Conservation (phyloP, 1,284 basidiomycete genomes). For the Polyporus tsugae region DNA sequence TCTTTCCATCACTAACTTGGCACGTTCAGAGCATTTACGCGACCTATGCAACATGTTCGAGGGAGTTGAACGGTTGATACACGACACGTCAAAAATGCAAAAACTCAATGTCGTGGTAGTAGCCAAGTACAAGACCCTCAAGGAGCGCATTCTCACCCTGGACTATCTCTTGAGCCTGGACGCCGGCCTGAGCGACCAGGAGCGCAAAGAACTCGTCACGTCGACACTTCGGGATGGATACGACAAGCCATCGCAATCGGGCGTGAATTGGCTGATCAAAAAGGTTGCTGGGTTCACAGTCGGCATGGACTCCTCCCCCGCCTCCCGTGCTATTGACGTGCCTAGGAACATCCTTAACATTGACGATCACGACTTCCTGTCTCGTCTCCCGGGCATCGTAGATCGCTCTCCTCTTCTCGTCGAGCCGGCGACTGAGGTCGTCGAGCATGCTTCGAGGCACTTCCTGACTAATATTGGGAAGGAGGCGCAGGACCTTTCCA, state of each 20-base stretch:
- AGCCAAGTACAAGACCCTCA: conserved; percentile 5
- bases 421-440: background rate
- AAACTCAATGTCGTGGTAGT: background rate
- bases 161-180: conserved; percentile 3
- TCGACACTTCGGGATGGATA: background rate
- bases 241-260: background rate
- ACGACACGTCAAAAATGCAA: background rate
- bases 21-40: background rate
- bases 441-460: background rate
- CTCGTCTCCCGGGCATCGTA: background rate
- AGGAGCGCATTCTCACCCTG: conserved; percentile 14
- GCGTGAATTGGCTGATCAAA: background rate
- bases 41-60: conserved; percentile 3
- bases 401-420: conserved; percentile 5
- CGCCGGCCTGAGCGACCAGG: background rate
- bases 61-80: background rate
- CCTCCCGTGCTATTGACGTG: background rate
- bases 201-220: conserved; percentile 4
- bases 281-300: background rate
- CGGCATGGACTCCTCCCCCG: background rate
- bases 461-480: conserved; percentile 17
- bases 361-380: conserved; percentile 10
- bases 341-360: background rate
- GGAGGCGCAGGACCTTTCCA: conserved; percentile 15
- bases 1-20: background rate